These are phyloP conservation scores for Oehlia diaphana DNA, from an alignment of 192 early-diverging fungal species.

Conservation along the genomic window DNA sequence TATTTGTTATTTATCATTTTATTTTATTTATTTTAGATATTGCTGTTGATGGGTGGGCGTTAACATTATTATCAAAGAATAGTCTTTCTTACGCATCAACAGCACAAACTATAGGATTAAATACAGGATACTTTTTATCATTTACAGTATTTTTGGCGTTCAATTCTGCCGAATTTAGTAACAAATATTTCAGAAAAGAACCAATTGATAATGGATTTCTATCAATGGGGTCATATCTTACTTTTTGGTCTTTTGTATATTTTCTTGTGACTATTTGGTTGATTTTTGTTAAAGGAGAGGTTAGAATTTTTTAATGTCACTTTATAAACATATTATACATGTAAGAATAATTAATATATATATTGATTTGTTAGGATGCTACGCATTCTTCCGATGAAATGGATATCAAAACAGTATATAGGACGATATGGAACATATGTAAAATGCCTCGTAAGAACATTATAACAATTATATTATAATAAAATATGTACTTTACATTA, in stretches of 20 bases:
- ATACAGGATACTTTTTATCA: slow-evolving; percentile 91
- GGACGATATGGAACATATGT: slow-evolving; percentile 88
- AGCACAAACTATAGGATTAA: slow-evolving; percentile 96
- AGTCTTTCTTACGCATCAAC: slow-evolving; percentile 90
- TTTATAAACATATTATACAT: not conserved
- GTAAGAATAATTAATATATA: not conserved
- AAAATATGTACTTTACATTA: not conserved
- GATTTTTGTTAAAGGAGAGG: slow-evolving; percentile 76
- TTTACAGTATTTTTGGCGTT: slow-evolving; percentile 98
- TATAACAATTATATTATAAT: too few species aligned
- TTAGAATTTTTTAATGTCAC: slow-evolving; percentile 4
- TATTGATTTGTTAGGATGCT: slow-evolving; percentile 9
- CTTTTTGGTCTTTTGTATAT: slow-evolving; percentile 93
- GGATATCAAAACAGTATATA: slow-evolving; percentile 73
- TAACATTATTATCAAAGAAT: slow-evolving; percentile 88
- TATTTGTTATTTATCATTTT: slow-evolving; percentile 9
- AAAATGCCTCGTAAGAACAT: slow-evolving; percentile 70
- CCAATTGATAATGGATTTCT: slow-evolving; percentile 72
- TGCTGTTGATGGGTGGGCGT: slow-evolving; percentile 86
- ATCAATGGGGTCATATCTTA: slow-evolving; percentile 82
- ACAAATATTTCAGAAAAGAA: slow-evolving; percentile 78
- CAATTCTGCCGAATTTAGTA: slow-evolving; percentile 90
- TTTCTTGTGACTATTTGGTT: slow-evolving; percentile 84
- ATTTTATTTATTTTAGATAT: slow-evolving; percentile 44
- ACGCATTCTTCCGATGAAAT: slow-evolving; percentile 55